A percentile compares a stretch with the other conserved stretches of the same genome.
Conservation (phyloP, 495 filamentous ascomycete genomes). For the Penicillium dipodomyicola region DNA sequence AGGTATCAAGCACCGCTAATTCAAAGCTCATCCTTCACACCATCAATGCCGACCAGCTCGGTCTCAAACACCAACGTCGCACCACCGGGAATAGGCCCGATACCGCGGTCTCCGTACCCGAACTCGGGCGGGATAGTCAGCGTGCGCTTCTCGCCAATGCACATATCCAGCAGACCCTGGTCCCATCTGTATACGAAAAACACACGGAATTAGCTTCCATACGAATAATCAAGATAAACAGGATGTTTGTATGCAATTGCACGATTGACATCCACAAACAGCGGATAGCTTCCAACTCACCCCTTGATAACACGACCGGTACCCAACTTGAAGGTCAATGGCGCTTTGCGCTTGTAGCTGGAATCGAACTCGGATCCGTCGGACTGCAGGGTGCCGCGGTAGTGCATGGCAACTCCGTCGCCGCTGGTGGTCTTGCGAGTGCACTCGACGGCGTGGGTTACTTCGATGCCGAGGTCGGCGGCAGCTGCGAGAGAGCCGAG, state of each 20-base stretch:
- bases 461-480: constrained; percentile 68
- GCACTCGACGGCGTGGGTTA: constrained; percentile 68
- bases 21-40: constrained; percentile 66
- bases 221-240: neutral
- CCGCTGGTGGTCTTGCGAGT: constrained; percentile 70
- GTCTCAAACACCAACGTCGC: constrained; percentile 90
- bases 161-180: constrained; percentile 89
- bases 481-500: constrained; percentile 48
- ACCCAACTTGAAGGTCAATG: constrained; percentile 77
- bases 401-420: constrained; percentile 82
- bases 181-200: constrained; percentile 63
- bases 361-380: constrained; percentile 55
- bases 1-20: constrained; percentile 1
- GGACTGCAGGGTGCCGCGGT: constrained; percentile 69
- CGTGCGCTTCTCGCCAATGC: constrained; percentile 90
- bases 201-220: constrained; percentile 7
- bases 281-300: constrained; percentile 37
- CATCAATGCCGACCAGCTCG: constrained; percentile 82
- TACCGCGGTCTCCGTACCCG: constrained; percentile 73
- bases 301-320: constrained; percentile 83
- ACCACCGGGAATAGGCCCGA: constrained; percentile 77
- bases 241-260: neutral
- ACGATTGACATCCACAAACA: neutral
- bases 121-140: constrained; percentile 86
- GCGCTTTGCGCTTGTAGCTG: constrained; percentile 68